Evolutionary conservation across 768 basidiomycete genomes (phyloP), one percentile per base, ranked within the genome.

Genomic region (Collybia sordida): DNA sequence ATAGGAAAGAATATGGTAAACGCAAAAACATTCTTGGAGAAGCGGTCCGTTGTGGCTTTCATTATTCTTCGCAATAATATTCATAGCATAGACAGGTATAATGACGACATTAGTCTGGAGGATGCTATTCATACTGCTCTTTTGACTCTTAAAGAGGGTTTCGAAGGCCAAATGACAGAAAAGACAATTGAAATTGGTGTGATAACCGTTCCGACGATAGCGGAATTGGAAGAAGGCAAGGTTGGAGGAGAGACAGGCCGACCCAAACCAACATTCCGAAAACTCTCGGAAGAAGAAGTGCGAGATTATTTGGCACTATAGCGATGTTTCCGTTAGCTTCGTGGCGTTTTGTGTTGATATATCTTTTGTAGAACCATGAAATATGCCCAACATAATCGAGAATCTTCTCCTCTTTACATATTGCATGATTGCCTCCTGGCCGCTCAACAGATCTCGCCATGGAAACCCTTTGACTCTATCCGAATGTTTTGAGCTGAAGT

Each of bases 1-100:
- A 99, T 98, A 60, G 97, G 97, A 35, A 99, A 99, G 76, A 98
- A 98, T 71, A 98, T 98, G 93, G 85, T 94, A 40, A 99, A 99
- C 61, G 97, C 95, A 28, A 99, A 99, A 73, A 99, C 97, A 6
- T 99, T 99, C 72, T 71, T 99, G 58, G 97, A 99, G 72, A 99
- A 99, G 72, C 85, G 97, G 93, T 53, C 49, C 42, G 60, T 52
- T 45, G 53, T 40, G 46, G 42, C 45, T 55, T 59, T 47, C 42
- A 51, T 50, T 55, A 58, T 50, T 47, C 43, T 37, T 36, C 52
- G 47, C 35, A 6, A 59, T 53, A 53, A 40, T 40, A 47, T 49
- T 63, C 61, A 57, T 56, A 46, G 55, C 51, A 59, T 63, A 51
- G 38, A 21, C 69, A 98, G 95, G 65, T 98, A 98, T 73, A 98